Evolutionary conservation across 2,329 filamentous ascomycete species (phyloP).

Genomic region (Fusarium verrucosum): DNA sequence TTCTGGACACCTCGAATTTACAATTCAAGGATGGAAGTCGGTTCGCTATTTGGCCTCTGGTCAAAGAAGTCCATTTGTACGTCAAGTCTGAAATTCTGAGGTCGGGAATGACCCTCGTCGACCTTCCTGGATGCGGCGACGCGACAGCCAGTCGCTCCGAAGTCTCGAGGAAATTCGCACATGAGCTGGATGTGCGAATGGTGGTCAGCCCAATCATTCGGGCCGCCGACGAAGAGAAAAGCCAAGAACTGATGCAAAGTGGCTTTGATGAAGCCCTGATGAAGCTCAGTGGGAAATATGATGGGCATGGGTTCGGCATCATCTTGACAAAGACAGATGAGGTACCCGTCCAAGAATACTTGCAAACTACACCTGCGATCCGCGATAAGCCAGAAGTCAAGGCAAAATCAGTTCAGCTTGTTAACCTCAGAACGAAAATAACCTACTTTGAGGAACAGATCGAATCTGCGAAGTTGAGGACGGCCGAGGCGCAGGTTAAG

Average conservation of each 20-base stretch:
- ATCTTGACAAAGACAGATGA: constrained; percentile 46
- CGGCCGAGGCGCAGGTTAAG: no score
- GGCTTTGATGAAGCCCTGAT: constrained; percentile 42
- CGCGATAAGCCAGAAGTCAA: not conserved
- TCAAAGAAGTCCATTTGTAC: constrained; percentile 53
- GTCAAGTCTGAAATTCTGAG: constrained; percentile 56
- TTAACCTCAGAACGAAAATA: no score
- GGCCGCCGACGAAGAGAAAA: constrained; percentile 42
- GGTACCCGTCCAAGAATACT: constrained; percentile 19
- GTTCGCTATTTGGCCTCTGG: constrained; percentile 50
- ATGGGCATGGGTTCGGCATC: constrained; percentile 37
- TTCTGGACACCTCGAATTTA: constrained; percentile 38
- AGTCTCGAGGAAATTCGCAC: constrained; percentile 34
- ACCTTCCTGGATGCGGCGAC: constrained; percentile 64
- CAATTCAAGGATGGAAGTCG: not conserved
- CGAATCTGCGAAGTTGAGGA: no score
- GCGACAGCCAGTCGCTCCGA: constrained; percentile 37
- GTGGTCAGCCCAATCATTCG: constrained; percentile 42
- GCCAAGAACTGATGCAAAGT: constrained; percentile 31
- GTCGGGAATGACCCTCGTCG: constrained; percentile 61
- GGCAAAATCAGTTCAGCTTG: no score
- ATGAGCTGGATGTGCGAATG: constrained; percentile 40
- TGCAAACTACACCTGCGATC: not conserved
- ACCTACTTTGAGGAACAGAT: not conserved
- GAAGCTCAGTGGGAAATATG: constrained; percentile 43